phyloP scores from a whole-genome alignment of 352 stramenopile genomes.

The Globisporangium uncinulatum region DNA sequence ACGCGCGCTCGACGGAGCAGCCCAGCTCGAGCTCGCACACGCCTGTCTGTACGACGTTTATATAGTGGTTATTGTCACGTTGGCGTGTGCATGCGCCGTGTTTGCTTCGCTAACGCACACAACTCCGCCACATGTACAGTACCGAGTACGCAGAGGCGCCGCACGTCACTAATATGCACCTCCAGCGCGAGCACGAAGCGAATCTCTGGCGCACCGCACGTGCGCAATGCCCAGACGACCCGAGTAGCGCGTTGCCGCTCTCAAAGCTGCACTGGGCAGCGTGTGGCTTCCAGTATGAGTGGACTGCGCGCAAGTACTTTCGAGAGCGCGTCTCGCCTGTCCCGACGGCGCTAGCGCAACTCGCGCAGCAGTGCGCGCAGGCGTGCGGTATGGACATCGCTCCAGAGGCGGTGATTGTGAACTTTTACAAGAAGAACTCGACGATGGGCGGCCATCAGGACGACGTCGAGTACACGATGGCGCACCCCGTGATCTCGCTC shows the following conservation, averaged over 20 bases:
- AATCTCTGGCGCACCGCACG: conserved; percentile 50
- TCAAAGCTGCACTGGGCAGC: conserved; percentile 69
- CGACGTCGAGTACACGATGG: conserved; percentile 81
- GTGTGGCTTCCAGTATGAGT: conserved; percentile 78
- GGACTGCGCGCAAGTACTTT: conserved; percentile 68
- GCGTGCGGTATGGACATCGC: conserved; percentile 47
- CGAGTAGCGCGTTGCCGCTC: conserved; percentile 34
- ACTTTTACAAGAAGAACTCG: conserved; percentile 78
- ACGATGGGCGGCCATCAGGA: conserved; percentile 81
- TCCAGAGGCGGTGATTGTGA: conserved; percentile 74
- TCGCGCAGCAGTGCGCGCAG: conserved; percentile 36
- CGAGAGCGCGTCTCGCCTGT: conserved; percentile 45
- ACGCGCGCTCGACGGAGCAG: conserved; percentile 36
- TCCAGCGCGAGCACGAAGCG: conserved; percentile 42
- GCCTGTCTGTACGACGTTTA: conserved; percentile 41
- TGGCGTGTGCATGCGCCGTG: no score
- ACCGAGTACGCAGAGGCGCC: conserved; percentile 64
- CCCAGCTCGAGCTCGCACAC: conserved; percentile 48
- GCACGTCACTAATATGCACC: conserved; percentile 76
- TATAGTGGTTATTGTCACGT: no score
- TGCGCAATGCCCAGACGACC: conserved; percentile 26
- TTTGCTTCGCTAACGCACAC: not conserved
- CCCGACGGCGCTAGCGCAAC: conserved; percentile 31
- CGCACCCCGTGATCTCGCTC: conserved; percentile 73
- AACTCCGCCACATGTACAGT: conserved; percentile 16